Evolutionary conservation across 75 land plant genomes (phyloP), one percentile per base, ranked within the genome.

Genomic region (Gnetum montanum): DNA sequence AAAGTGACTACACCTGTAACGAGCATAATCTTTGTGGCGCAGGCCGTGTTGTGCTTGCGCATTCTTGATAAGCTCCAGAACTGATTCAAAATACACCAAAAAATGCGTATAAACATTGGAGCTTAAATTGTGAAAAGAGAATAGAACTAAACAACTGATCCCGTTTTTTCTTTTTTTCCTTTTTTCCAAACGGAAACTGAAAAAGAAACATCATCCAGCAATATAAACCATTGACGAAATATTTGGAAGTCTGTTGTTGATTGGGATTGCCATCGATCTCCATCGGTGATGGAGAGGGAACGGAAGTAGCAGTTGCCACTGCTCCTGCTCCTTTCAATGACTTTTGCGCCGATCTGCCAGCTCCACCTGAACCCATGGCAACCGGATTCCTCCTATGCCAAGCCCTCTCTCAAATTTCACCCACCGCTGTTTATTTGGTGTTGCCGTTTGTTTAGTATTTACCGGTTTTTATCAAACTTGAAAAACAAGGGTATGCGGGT

Each of bases 31-130:
- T 0, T 82, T 69, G 24, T 80, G 84, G 1, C 96, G 73, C 57
- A 95, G 70, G 26, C 99, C 99, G 65, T 95, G 99, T 69, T 95
- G 88, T 75, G 85, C 76, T 64, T 95, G 99, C 24, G 96, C 96
- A 29, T 75, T 69, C 61, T 95, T 95, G 34, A 95, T 49, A 3
- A 95, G 78, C 85, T 95, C 85, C 83, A 90, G 52, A 24, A 95
- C 98, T 82, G 78, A 6, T 8, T 19, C 8, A 23, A 13, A 2
- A 61, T 35, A 40, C 27, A 8, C 12, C 38, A 37, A 35, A 26
- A 31, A 16, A 16, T 11, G 34, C 16, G 36, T 38, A 22, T 26
- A 29, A 56, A 60, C 20, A 34, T 19, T 5, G 22, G 31, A 54
- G 55, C 29, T 8, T 19, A 0, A 30, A 36, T 23, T 41, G 43